Base-by-base conservation (phyloP, 2,329 filamentous ascomycete genomes). In the Claviceps paspali region DNA sequence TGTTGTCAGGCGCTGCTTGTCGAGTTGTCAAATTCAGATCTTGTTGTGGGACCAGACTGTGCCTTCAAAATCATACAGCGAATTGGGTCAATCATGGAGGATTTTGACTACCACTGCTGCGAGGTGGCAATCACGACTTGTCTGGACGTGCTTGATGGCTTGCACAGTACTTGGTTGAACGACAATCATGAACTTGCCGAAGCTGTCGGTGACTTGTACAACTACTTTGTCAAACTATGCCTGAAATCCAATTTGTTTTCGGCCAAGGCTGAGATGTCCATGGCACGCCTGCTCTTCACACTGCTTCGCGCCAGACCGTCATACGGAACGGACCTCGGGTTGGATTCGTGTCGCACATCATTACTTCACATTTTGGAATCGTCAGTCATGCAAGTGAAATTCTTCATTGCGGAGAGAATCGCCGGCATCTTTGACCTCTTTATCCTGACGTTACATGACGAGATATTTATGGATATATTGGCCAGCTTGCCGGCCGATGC, bases 401-500 rank as follows among this genome's bases (percentile, higher is more conserved):
- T 82, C 49, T 73, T 71, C 41, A 72, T 94, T 37, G 79, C 81
- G 0, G 64, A 73, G 38, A 68, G 70, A 3, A 63, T 96, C 14
- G 73, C 84, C 1, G 64, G 65, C 5, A 67, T 98, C 19, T 98
- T 98, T 54, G 71, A 76, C 10, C 68, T 82, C 2, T 96, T 82
- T 50, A 68, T 87, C n/a, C 67, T 95, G 2, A 80, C 79, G 46
- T 67, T 80, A 32, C 91, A 98, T 48, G 83, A 92, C 40, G 73
- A 76, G 5, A 74, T 96, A 11, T 85, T 95, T 44, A 68, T 85
- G 26, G 85, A 96, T 51, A 70, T 98, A 10, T 63, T 92, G n/a
- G 67, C 73, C 14, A 82, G 69, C 46, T 65, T 98, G n/a, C 85
- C 88, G 0, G 68, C 67, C 3, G 76, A 92, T 44, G 63, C 71